phyloP scores from a whole-genome alignment of 345 rosid genomes.

The Clausena lansium region DNA sequence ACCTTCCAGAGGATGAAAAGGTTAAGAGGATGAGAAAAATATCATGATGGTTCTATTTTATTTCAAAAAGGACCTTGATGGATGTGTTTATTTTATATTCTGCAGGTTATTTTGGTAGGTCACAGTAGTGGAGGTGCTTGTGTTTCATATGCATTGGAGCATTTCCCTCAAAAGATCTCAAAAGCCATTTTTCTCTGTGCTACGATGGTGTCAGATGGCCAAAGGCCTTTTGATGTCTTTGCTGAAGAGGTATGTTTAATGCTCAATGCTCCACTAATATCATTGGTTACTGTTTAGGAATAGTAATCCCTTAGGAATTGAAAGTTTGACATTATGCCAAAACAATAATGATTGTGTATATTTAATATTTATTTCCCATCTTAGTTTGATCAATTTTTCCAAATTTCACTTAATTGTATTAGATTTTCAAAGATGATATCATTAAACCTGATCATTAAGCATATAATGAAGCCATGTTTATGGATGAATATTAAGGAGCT shows the following conservation, averaged over 20 bases:
- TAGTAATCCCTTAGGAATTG: neutral
- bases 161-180: conserved; percentile 67
- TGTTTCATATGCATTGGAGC: conserved; percentile 79
- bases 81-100: neutral
- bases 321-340: neutral
- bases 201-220: conserved; percentile 85
- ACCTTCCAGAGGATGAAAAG: conserved; percentile 83
- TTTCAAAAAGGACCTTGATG: neutral
- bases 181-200: conserved; percentile 88
- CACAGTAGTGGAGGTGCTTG: conserved; percentile 94
- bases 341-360: neutral
- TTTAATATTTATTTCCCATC: neutral
- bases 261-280: neutral
- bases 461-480: neutral
- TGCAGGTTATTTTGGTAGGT: conserved; percentile 85
- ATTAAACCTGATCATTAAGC: neutral
- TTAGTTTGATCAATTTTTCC: neutral
- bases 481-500: neutral
- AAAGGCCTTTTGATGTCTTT: conserved; percentile 90
- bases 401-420: neutral
- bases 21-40: conserved; percentile 28
- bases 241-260: conserved; percentile 71
- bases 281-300: neutral
- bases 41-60: neutral
- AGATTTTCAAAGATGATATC: neutral